These are phyloP conservation scores for Omphalea diandra DNA, from an alignment of 441 rosid species.

Conservation along the genomic window DNA sequence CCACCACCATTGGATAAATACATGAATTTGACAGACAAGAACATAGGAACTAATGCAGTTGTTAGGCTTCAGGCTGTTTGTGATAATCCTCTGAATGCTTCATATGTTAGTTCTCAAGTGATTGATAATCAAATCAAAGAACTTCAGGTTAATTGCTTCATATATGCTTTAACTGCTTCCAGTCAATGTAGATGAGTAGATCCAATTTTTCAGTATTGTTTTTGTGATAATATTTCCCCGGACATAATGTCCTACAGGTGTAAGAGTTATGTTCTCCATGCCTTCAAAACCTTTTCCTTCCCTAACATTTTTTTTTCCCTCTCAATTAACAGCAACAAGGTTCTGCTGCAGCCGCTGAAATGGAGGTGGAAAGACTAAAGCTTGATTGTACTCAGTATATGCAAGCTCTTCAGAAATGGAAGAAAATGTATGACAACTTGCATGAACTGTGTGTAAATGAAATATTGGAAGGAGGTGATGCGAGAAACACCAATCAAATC, in stretches of 20 bases:
- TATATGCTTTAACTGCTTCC: background rate
- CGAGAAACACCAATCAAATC: constrained; percentile 21
- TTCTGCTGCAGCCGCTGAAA: constrained; percentile 60
- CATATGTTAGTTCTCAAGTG: constrained; percentile 40
- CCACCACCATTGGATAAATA: constrained; percentile 69
- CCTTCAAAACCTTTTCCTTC: background rate
- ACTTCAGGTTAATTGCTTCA: constrained; percentile 57
- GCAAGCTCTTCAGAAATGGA: constrained; percentile 59
- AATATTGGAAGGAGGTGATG: constrained; percentile 44
- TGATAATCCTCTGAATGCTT: constrained; percentile 26
- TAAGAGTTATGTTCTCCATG: background rate
- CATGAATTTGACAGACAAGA: constrained; percentile 41
- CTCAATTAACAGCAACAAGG: constrained; percentile 50
- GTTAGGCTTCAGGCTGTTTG: constrained; percentile 36
- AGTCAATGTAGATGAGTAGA: background rate
- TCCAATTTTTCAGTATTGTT: background rate
- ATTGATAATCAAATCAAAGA: constrained; percentile 58
- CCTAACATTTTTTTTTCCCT: background rate
- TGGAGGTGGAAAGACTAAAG: constrained; percentile 65
- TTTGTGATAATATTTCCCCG: background rate
- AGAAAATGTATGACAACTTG: constrained; percentile 56
- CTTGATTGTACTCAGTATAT: constrained; percentile 35
- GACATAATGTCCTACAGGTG: background rate
- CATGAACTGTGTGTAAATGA: constrained; percentile 52
- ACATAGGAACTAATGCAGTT: constrained; percentile 28